Evolutionary conservation across 2,329 filamentous ascomycete species (phyloP).

Genomic region (Orbilia javanica): DNA sequence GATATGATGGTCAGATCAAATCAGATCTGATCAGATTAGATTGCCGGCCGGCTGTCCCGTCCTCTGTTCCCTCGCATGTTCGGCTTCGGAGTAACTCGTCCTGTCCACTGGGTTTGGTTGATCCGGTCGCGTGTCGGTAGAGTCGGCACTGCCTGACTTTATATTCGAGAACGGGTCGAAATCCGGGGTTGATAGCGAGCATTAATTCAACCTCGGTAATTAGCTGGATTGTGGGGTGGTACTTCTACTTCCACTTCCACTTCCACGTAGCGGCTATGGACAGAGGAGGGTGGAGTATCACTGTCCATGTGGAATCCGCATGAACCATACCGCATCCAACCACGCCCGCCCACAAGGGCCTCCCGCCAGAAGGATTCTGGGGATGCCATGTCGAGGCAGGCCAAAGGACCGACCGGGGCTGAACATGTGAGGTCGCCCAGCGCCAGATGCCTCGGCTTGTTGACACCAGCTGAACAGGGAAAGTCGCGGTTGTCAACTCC

Average conservation of each 20-base stretch:
- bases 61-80: constrained; percentile 14
- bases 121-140: not conserved
- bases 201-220: constrained; percentile 55
- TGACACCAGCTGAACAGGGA: constrained; percentile 20
- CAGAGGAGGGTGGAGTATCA: too few relatives aligned
- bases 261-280: too few relatives aligned
- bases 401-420: constrained; percentile 39
- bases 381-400: not conserved
- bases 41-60: constrained; percentile 7
- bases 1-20: not conserved
- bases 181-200: constrained; percentile 3
- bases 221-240: too few relatives aligned
- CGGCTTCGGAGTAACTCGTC: constrained; percentile 23
- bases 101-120: not conserved
- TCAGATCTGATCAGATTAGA: constrained; percentile 8
- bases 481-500: constrained; percentile 11
- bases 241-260: too few relatives aligned
- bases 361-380: not conserved
- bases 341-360: too few relatives aligned
- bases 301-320: not conserved
- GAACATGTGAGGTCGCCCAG: constrained; percentile 53
- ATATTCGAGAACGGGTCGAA: not conserved
- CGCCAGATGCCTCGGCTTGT: constrained; percentile 47
- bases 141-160: not conserved
- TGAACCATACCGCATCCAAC: not conserved